Conservation (phyloP, 768 basidiomycete species). For the Calocera viscosa region DNA sequence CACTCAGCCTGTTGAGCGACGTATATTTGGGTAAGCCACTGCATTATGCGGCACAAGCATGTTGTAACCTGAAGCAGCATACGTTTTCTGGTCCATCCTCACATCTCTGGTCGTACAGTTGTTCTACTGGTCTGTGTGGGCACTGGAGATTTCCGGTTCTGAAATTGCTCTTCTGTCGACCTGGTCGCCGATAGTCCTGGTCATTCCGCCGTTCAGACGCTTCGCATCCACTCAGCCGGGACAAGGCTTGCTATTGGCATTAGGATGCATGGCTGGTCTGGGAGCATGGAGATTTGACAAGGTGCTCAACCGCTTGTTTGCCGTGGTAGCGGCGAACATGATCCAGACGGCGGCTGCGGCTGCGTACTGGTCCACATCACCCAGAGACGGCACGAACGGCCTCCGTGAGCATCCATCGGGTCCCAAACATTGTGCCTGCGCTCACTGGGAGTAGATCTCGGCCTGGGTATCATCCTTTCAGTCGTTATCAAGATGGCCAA, state of each 20-base stretch:
- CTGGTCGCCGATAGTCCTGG: slow-evolving; percentile 55
- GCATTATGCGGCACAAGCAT: background rate
- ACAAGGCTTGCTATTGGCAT: slow-evolving; percentile 35
- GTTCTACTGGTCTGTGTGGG: slow-evolving; percentile 90
- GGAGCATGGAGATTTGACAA: slow-evolving; percentile 40
- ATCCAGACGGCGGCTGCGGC: slow-evolving; percentile 39
- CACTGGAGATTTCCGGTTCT: slow-evolving; percentile 70
- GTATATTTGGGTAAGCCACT: slow-evolving; percentile 47
- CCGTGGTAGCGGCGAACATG: slow-evolving; percentile 44
- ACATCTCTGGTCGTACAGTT: slow-evolving; percentile 66
- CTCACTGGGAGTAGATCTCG: slow-evolving; percentile 36
- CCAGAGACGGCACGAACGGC: background rate
- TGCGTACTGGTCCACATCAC: slow-evolving; percentile 40
- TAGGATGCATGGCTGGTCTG: slow-evolving; percentile 40
- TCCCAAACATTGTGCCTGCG: background rate
- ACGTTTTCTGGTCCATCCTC: slow-evolving; percentile 70
- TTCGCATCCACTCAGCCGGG: slow-evolving; percentile 41
- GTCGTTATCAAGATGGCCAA: slow-evolving; percentile 65
- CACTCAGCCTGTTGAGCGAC: slow-evolving; percentile 32
- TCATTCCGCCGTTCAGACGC: slow-evolving; percentile 33
- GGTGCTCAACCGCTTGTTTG: slow-evolving; percentile 43
- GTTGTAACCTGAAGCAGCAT: slow-evolving; percentile 35
- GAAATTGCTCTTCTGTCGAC: slow-evolving; percentile 63
- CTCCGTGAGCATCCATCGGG: background rate
- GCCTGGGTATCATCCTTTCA: slow-evolving; percentile 52